Percentiles rank a stretch among this genome's conserved stretches.
phyloP scores from a whole-genome alignment of 768 basidiomycete species.

The Lactarius sanguifluus region DNA sequence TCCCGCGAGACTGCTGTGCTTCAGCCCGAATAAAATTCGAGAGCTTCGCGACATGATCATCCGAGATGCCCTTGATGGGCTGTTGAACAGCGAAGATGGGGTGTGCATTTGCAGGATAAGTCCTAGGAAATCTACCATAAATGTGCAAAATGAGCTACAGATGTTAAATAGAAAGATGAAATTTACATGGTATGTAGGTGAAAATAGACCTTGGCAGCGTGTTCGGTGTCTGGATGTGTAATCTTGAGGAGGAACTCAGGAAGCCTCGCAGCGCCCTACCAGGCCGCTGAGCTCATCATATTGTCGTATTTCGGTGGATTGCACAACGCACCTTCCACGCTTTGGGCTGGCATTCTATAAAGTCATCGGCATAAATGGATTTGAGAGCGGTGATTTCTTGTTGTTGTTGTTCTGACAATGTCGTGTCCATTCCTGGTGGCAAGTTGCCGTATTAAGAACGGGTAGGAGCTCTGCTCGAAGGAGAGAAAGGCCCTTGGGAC shows the following conservation, averaged over 20 bases:
- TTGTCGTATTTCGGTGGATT: conserved; percentile 4
- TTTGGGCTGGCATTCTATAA: conserved; percentile 68
- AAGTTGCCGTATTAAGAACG: conserved; percentile 22
- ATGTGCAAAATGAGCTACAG: conserved; percentile 1
- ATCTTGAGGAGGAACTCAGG: conserved; percentile 79
- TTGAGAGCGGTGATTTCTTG: conserved; percentile 75
- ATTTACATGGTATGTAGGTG: conserved; percentile 70
- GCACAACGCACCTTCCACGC: conserved; percentile 70
- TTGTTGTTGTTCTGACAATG: conserved; percentile 60
- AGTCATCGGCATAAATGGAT: conserved; percentile 80
- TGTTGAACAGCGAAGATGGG: conserved; percentile 69
- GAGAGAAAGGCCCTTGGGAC: conserved; percentile 63
- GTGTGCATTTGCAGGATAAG: conserved; percentile 71
- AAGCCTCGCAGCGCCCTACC: conserved; percentile 62
- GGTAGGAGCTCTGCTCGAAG: conserved; percentile 47
- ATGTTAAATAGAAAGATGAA: conserved; percentile 1
- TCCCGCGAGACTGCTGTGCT: conserved; percentile 62
- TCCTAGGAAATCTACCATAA: conserved; percentile 65
- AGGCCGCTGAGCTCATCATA: conserved; percentile 12
- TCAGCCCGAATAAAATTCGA: conserved; percentile 62
- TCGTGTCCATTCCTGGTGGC: conserved; percentile 57
- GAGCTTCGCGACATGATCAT: conserved; percentile 57
- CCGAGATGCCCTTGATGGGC: conserved; percentile 57
- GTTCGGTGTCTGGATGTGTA: conserved; percentile 57
- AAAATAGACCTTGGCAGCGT: conserved; percentile 59